Conservation (phyloP, 2,329 filamentous ascomycete species). For the Colletotrichum zoysiae region DNA sequence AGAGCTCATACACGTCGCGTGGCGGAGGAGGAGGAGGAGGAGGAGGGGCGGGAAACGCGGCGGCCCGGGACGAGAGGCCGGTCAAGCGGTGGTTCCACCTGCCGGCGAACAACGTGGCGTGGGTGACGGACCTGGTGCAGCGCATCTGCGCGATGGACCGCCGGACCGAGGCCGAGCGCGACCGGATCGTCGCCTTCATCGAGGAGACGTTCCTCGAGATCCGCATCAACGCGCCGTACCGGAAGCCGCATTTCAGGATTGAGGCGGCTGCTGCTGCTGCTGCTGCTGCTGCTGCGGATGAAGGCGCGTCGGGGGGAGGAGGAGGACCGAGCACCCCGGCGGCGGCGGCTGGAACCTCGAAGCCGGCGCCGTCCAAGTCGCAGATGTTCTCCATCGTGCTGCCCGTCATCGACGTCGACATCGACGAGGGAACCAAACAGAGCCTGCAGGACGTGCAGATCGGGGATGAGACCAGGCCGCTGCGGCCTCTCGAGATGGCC, state of each 20-base stretch:
- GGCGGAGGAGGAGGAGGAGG: no score
- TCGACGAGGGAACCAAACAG: slow-evolving; percentile 39
- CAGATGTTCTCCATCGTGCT: slow-evolving; percentile 42
- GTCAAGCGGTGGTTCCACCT: slow-evolving; percentile 43
- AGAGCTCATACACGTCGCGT: slow-evolving; percentile 25
- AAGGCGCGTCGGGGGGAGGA: not conserved
- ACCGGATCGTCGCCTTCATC: slow-evolving; percentile 40
- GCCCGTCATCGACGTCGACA: slow-evolving; percentile 42
- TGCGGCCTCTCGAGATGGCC: slow-evolving; percentile 7
- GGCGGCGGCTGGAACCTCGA: not conserved
- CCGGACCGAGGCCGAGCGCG: slow-evolving; percentile 35
- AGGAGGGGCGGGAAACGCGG: no score
- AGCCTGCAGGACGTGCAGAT: slow-evolving; percentile 38
- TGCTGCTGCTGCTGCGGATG: not conserved
- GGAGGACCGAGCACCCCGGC: not conserved
- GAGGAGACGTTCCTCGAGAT: slow-evolving; percentile 43
- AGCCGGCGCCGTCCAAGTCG: not conserved
- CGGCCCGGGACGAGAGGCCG: slow-evolving; percentile 12
- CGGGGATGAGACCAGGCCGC: slow-evolving; percentile 25
- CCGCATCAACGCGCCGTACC: slow-evolving; percentile 39
- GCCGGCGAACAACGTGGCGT: slow-evolving; percentile 42
- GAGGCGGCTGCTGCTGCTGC: slow-evolving; percentile 6
- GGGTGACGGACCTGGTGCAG: slow-evolving; percentile 43
- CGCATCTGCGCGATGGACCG: slow-evolving; percentile 41
- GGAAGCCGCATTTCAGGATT: slow-evolving; percentile 40